These are phyloP conservation scores for Mycena olivaceomarginata DNA, from an alignment of 768 basidiomycete genomes.

Conservation along the genomic window DNA sequence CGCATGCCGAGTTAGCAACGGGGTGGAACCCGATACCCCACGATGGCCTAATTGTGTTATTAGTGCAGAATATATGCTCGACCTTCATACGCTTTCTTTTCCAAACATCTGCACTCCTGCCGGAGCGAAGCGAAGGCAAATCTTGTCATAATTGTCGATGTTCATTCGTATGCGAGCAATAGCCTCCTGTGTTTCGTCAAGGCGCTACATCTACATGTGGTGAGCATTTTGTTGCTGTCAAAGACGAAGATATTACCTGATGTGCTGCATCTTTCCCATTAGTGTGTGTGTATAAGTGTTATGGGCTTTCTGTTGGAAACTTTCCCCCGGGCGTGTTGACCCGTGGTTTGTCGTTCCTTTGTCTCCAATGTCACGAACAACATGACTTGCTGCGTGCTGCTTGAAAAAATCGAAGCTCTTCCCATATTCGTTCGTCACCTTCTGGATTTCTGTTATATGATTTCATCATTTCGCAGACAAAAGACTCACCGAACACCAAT, in stretches of 20 bases:
- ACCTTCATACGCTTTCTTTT: no score
- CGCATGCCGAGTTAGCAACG: no score
- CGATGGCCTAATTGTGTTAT: no score
- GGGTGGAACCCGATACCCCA: no score
- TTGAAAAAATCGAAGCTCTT: constrained; percentile 31
- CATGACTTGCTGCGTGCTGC: constrained; percentile 23
- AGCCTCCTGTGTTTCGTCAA: constrained; percentile 37
- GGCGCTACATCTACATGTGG: constrained; percentile 17
- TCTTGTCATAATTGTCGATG: constrained; percentile 27
- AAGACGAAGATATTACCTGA: constrained; percentile 5
- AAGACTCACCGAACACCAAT: constrained; percentile 4
- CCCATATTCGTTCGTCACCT: constrained; percentile 1
- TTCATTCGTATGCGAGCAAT: constrained; percentile 41
- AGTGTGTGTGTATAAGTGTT: background rate
- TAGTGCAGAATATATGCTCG: no score
- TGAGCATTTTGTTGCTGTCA: background rate
- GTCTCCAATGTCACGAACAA: constrained; percentile 14
- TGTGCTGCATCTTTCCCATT: constrained; percentile 12
- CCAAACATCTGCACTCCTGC: no score
- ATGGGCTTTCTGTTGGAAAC: constrained; percentile 24
- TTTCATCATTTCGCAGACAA: no score
- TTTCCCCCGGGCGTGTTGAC: constrained; percentile 22
- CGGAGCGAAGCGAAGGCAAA: no score
- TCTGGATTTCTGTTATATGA: background rate
- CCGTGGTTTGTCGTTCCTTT: constrained; percentile 23